Base-by-base conservation (phyloP, 2,329 filamentous ascomycete genomes). In the Venturia aucupariae region DNA sequence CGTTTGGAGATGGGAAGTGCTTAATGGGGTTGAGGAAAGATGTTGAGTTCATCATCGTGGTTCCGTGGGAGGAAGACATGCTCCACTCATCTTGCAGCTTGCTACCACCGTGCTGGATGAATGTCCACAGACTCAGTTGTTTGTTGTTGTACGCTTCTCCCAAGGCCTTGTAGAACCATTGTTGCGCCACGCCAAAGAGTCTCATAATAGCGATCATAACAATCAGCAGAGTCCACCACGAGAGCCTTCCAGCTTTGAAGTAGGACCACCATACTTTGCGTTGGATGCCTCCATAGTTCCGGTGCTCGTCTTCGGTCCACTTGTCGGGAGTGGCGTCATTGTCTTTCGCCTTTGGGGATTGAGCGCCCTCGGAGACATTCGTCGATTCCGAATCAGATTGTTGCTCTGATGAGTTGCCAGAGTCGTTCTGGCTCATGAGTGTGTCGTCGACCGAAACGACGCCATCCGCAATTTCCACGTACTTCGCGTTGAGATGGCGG, bases 161-260 rank as follows among this genome's bases (percentile, higher is more conserved):
- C 91, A 91, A 96, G 39, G 88, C 82, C 72, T 96, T 95, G 64
- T 96, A 80, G 55, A 94, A 92, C 83, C 90, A 93, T 1, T 84
- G 86, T 70, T 90, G 84, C 0, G 81, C 81, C 44, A 95, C 79
- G 42, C 86, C 83, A 22, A 84, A 76, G 19, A 86, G 71, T 5
- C 92, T 86, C 69, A 86, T 90, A 0, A 86, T 48, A 7, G 82
- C 74, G 65, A 92, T 85, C 15, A 87, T 78, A 0, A 84, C 42
- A 3, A 93, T 78, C 2, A 92, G 80, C 1, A 85, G 70, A 3
- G 77, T 73, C 92, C 92, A 96, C 79, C 87, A 90, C 64, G 80
- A 80, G 59, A 92, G 79, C 15, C 85, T 88, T 2, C 92, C 92
- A 5, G 91, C 90, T 74, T 86, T 89, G 75, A 96, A 86, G 68